Evolutionary conservation across 2,329 filamentous ascomycete genomes (phyloP).

Genomic region (Curvularia spicifera): DNA sequence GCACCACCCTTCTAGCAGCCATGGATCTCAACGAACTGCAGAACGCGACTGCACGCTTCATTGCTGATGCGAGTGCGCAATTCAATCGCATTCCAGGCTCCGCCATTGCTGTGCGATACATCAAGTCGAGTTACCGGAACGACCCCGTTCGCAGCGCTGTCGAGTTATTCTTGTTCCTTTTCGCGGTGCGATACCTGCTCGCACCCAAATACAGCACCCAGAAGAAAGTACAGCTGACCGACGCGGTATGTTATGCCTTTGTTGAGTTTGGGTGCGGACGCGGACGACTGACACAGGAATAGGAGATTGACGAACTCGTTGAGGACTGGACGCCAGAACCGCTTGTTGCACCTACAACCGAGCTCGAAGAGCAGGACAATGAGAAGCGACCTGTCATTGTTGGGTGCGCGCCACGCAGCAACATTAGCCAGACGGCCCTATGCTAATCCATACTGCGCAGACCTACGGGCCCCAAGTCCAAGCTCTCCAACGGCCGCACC

Average conservation of each 20-base stretch:
- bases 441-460: constrained; percentile 54
- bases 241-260: constrained; percentile 64
- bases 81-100: constrained; percentile 95
- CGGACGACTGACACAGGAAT: constrained; percentile 20
- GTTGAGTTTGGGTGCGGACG: not conserved
- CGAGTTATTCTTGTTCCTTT: constrained; percentile 91
- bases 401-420: constrained; percentile 65
- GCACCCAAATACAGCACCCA: constrained; percentile 91
- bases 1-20: not conserved
- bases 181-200: constrained; percentile 91
- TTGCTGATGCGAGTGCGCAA: constrained; percentile 64
- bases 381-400: constrained; percentile 88
- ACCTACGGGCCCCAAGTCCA: constrained; percentile 87
- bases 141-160: constrained; percentile 93
- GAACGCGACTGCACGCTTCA: constrained; percentile 59
- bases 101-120: constrained; percentile 91
- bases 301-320: constrained; percentile 95
- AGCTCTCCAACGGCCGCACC: constrained; percentile 84
- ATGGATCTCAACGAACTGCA: constrained; percentile 66
- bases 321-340: constrained; percentile 97
- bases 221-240: constrained; percentile 84
- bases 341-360: constrained; percentile 74
- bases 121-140: constrained; percentile 96
- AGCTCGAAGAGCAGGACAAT: constrained; percentile 79
- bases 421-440: not conserved